These are phyloP conservation scores for Fusarium mexicanum DNA, from an alignment of 2,329 filamentous ascomycete genomes.

Conservation along the genomic window DNA sequence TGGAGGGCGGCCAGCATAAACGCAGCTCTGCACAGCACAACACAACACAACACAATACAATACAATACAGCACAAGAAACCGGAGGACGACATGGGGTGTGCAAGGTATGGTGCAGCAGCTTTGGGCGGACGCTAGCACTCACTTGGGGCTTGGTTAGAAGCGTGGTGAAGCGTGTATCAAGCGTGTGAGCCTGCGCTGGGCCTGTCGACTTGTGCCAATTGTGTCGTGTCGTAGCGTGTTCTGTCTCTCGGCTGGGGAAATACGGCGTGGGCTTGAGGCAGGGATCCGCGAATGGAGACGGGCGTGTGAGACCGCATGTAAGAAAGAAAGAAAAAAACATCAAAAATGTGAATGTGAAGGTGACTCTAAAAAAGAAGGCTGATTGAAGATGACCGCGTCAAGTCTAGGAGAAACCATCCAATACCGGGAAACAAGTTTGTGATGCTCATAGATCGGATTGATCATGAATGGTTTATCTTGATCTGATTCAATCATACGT, in stretches of 20 bases:
- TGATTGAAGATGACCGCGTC: slow-evolving; percentile 23
- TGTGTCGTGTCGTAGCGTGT: slow-evolving; percentile 45
- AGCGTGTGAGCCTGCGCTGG: slow-evolving; percentile 34
- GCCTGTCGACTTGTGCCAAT: slow-evolving; percentile 39
- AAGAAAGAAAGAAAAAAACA: background rate
- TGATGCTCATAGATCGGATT: slow-evolving; percentile 2
- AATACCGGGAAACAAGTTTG: slow-evolving; percentile 8
- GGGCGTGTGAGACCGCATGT: slow-evolving; percentile 34
- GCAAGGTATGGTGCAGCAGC: slow-evolving; percentile 24
- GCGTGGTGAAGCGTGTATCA: slow-evolving; percentile 37
- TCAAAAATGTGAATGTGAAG: slow-evolving; percentile 9
- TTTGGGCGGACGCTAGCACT: slow-evolving; percentile 24
- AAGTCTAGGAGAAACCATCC: background rate
- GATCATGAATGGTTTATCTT: background rate
- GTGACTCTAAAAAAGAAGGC: background rate
- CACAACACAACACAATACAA: slow-evolving; percentile 12
- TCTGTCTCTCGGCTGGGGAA: slow-evolving; percentile 42
- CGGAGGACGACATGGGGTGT: slow-evolving; percentile 34
- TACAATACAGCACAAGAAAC: slow-evolving; percentile 15
- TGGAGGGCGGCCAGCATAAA: slow-evolving; percentile 22
- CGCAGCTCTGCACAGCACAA: slow-evolving; percentile 14
- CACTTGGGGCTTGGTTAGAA: slow-evolving; percentile 32
- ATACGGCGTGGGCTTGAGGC: slow-evolving; percentile 37
- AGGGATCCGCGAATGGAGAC: slow-evolving; percentile 42
- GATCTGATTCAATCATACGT: background rate